Evolutionary conservation across 192 early-diverging fungal genomes (phyloP).

Genomic region (Endogone sp.): DNA sequence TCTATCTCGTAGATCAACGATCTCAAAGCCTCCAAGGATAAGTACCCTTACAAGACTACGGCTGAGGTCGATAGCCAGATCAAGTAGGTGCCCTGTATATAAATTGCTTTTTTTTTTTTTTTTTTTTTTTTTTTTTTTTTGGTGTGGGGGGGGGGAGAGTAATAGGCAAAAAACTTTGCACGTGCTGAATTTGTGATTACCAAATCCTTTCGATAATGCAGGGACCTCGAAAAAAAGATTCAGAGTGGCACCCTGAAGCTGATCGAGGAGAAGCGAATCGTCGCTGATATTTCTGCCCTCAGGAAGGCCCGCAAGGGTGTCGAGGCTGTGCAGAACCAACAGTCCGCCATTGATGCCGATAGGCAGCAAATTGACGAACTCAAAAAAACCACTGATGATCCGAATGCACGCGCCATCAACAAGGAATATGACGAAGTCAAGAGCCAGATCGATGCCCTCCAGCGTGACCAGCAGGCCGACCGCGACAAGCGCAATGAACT

Average conservation of each 20-base stretch:
- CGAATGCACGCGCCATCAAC: constrained; percentile 59
- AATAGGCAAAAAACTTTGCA: neutral
- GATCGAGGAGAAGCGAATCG: constrained; percentile 84
- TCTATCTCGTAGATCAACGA: constrained; percentile 27
- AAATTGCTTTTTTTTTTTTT: too few relatives aligned
- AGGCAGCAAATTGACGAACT: constrained; percentile 58
- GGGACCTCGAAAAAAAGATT: constrained; percentile 72
- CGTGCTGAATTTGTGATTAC: too few relatives aligned
- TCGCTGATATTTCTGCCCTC: constrained; percentile 77
- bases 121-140: too few relatives aligned
- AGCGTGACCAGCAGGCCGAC: constrained; percentile 55
- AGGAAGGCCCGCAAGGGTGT: constrained; percentile 74
- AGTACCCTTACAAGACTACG: constrained; percentile 71
- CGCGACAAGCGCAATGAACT: constrained; percentile 64
- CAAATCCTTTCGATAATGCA: constrained; percentile 18
- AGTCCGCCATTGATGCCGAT: constrained; percentile 51
- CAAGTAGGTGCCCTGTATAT: constrained; percentile 42
- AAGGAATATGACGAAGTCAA: constrained; percentile 68
- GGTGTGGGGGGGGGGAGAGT: too few relatives aligned
- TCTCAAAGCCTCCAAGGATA: constrained; percentile 44
- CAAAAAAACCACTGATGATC: constrained; percentile 63
- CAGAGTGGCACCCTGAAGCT: constrained; percentile 73
- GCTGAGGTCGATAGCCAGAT: constrained; percentile 80
- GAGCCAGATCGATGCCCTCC: constrained; percentile 65
- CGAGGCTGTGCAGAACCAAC: constrained; percentile 53